Evolutionary conservation across 2,329 filamentous ascomycete species (phyloP), one percentile per base, ranked within the genome.

Genomic region (Alternaria atra): DNA sequence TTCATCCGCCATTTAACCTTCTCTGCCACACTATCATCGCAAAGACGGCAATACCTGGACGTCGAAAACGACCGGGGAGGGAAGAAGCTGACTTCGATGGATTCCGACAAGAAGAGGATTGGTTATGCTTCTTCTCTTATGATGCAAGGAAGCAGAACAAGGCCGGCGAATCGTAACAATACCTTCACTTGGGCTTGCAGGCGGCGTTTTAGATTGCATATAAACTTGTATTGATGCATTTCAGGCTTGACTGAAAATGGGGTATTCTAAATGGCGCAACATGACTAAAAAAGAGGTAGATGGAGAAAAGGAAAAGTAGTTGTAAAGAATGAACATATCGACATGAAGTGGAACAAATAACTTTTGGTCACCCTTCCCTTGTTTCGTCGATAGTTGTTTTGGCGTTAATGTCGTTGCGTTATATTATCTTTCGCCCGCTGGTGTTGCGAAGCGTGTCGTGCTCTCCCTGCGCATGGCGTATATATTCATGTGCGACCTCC

Each of bases 331-430:
- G 46, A 27, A 50, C 4, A 17, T 35, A 10, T 35, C 30, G 32
- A 50, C 46, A 50, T 50, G 32, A 50, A 42, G 39, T 50, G 46
- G 30, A 35, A 50, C 20, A 25, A 12, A 42, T 10, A 15, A 50
- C 30, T 35, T 50, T 50, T 50, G 8, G 20, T 25, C 10, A 25
- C 20, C 32, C 46, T 34, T 50, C 34, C 32, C 23, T 35, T 27
- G 30, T 13, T 17, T 57, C 54, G 46, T 57, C 29, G 37, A 51
- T 57, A 17, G 35, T 58, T 46, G 39, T 58, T 58, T 32, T 54
- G 56, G 50, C 56, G 56, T 58, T 48, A 58, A 55, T 58, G 51
- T 58, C 56, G 56, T 58, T 47, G 42, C 56, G 56, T 48, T 54
- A 32, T 43, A 34, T 15, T 12, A 10, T 53, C 30, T 44, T 53